phyloP scores from a whole-genome alignment of 176 grass and related monocot genomes.

The sorghum (Sorghum bicolor) region Sorghum_bicolor_NCBIv3 NC_012878.2:58067501-58068000 shows the following conservation, averaged over 20 bases:
- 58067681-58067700: conserved; percentile 71
- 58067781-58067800: conserved; percentile 14
- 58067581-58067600: neutral
- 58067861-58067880: neutral
- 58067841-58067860: neutral
- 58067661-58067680: neutral
- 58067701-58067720: conserved; percentile 99
- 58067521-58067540: conserved; percentile 91
- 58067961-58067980: neutral
- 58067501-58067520: conserved; percentile 90
- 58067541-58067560: conserved; percentile 14
- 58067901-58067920: too few relatives aligned
- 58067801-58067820: neutral
- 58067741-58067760: conserved; percentile 98
- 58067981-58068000: neutral
- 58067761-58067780: conserved; percentile 64
- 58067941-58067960: neutral
- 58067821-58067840: neutral
- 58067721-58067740: conserved; percentile 99
- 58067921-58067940: neutral
- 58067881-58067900: neutral
- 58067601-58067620: neutral
- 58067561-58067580: neutral
- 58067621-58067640: neutral
- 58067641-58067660: neutral